Evolutionary conservation across 208 protist genomes (phyloP).

Genomic region (Naegleria gruberi): DNA sequence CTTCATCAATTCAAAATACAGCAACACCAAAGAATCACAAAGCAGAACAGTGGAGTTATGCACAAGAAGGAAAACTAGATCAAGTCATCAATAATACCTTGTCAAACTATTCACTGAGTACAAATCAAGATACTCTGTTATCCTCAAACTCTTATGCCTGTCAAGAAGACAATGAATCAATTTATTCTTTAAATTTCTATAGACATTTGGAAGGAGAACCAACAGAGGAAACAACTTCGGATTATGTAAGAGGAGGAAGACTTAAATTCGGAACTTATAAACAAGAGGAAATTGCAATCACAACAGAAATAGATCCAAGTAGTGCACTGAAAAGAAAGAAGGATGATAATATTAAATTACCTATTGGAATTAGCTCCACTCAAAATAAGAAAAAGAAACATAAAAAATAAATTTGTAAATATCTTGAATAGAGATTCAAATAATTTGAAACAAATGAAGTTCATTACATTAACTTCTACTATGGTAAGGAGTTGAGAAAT

Average conservation of each 20-base stretch:
- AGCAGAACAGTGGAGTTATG: background rate
- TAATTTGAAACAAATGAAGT: too few species aligned
- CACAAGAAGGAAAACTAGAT: background rate
- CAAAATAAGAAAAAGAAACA: too few species aligned
- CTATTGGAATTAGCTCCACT: too few species aligned
- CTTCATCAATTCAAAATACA: background rate
- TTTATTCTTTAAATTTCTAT: background rate
- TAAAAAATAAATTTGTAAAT: too few species aligned
- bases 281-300: background rate
- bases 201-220: background rate
- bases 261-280: background rate
- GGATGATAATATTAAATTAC: background rate
- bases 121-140: background rate
- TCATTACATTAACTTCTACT: too few species aligned
- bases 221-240: background rate
- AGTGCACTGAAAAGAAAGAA: background rate
- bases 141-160: background rate
- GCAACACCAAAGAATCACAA: background rate
- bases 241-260: background rate
- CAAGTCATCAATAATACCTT: background rate
- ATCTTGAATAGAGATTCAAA: too few species aligned
- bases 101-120: background rate
- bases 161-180: background rate
- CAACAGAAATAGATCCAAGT: background rate
- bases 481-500: too few species aligned